A percentile compares a stretch with the other conserved stretches of the same genome.
These are phyloP conservation scores for Madurella fahalii DNA, from an alignment of 2,329 filamentous ascomycete species.

Conservation along the genomic window DNA sequence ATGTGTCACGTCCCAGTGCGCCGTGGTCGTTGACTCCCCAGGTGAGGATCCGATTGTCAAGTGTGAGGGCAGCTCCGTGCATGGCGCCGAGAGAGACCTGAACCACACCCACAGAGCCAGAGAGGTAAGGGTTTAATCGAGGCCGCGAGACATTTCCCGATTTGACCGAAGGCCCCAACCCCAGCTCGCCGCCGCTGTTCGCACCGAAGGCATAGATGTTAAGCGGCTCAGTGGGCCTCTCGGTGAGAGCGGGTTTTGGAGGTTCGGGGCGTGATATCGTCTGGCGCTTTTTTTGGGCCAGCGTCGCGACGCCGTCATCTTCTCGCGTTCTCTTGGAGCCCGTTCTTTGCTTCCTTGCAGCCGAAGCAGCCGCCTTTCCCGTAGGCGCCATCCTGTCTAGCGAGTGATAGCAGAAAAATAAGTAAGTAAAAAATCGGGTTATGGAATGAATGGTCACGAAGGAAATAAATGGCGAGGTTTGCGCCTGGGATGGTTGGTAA, in stretches of 20 bases:
- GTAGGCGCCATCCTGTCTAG: too few relatives aligned
- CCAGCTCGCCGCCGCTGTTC: constrained; percentile 72
- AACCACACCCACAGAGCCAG: constrained; percentile 54
- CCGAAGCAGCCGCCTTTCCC: too few relatives aligned
- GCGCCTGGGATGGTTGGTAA: too few relatives aligned
- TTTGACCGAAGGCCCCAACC: constrained; percentile 63
- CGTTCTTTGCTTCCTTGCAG: too few relatives aligned
- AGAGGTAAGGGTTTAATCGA: constrained; percentile 60
- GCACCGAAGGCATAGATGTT: constrained; percentile 77
- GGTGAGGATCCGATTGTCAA: constrained; percentile 73
- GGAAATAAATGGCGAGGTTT: too few relatives aligned
- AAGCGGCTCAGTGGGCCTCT: constrained; percentile 56
- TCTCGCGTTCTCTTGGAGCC: too few relatives aligned
- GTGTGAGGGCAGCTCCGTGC: constrained; percentile 72
- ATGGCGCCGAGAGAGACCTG: constrained; percentile 74
- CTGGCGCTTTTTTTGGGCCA: too few relatives aligned
- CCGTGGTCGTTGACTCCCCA: constrained; percentile 87
- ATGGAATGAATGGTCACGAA: too few relatives aligned
- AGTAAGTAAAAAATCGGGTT: too few relatives aligned
- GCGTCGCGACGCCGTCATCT: too few relatives aligned
- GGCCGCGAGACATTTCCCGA: constrained; percentile 65
- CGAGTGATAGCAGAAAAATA: too few relatives aligned
- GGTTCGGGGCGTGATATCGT: neutral
- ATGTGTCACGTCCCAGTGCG: constrained; percentile 69
- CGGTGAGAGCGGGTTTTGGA: constrained; percentile 45